Conservation (phyloP, 768 basidiomycete genomes). For the Cystofilobasidium ferigula region DNA sequence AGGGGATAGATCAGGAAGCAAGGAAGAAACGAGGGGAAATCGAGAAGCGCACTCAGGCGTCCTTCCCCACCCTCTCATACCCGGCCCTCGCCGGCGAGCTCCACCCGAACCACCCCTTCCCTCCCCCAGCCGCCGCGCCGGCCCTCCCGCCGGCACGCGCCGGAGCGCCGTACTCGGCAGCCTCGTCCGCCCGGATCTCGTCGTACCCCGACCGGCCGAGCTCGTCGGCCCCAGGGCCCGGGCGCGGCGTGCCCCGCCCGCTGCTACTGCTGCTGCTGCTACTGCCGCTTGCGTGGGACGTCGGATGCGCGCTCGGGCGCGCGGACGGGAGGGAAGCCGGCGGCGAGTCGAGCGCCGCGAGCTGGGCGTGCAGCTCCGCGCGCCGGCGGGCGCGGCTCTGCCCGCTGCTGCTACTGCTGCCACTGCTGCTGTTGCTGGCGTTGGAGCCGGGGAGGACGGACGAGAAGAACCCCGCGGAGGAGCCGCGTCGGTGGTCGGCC, state of each 20-base stretch:
- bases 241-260: not conserved
- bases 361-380: conserved; percentile 22
- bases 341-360: conserved; percentile 22
- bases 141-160: not conserved
- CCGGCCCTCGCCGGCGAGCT: not conserved
- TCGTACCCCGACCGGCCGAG: conserved; percentile 20
- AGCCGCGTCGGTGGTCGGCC: not conserved
- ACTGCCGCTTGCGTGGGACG: too few species aligned
- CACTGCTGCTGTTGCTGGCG: not conserved
- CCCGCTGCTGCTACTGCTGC: too few species aligned
- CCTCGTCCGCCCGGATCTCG: conserved; percentile 21
- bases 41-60: too few species aligned
- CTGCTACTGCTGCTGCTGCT: too few species aligned
- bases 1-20: too few species aligned
- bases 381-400: conserved; percentile 7
- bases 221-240: not conserved
- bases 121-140: not conserved
- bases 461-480: not conserved
- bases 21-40: too few species aligned
- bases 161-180: not conserved
- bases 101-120: conserved; percentile 6
- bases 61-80: conserved; percentile 9
- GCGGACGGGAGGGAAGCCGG: conserved; percentile 5
- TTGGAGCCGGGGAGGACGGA: not conserved
- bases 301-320: too few species aligned